These are phyloP conservation scores for Macrolepiota fuliginosa DNA, from an alignment of 768 basidiomycete species.

Conservation along the genomic window DNA sequence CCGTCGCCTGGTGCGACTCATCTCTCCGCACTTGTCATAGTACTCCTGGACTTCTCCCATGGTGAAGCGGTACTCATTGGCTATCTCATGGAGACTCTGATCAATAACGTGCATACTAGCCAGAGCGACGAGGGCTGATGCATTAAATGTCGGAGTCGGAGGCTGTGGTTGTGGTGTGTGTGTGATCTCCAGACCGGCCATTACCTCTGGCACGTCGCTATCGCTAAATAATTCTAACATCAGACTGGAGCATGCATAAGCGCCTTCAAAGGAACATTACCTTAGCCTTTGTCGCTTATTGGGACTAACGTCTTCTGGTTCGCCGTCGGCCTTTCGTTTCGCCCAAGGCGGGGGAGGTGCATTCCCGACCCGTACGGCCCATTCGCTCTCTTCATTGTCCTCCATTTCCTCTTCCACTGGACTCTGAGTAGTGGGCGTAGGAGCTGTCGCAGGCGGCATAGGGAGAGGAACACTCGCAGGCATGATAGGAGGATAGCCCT, in stretches of 20 bases:
- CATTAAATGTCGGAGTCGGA: conserved; percentile 21
- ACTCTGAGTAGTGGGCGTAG: conserved; percentile 32
- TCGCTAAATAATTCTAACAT: conserved; percentile 4
- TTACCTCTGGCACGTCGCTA: conserved; percentile 2
- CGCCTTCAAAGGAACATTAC: conserved; percentile 27
- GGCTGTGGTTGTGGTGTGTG: not conserved
- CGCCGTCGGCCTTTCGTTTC: conserved; percentile 51
- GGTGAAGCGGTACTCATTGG: conserved; percentile 67
- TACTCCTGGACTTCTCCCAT: conserved; percentile 76
- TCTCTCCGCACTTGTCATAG: conserved; percentile 72
- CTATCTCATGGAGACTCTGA: conserved; percentile 62
- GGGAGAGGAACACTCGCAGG: conserved; percentile 15
- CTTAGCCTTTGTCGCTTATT: conserved; percentile 43
- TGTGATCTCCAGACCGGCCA: not conserved
- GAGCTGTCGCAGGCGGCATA: conserved; percentile 15
- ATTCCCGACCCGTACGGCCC: conserved; percentile 64
- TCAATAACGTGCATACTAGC: conserved; percentile 64
- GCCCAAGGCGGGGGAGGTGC: conserved; percentile 68
- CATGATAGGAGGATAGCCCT: conserved; percentile 14
- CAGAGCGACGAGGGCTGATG: conserved; percentile 32
- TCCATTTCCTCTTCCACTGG: conserved; percentile 69
- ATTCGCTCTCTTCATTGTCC: conserved; percentile 57
- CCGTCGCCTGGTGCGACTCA: conserved; percentile 59
- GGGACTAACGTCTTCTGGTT: conserved; percentile 26
- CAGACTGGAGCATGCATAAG: not conserved